A percentile compares a stretch with the other conserved stretches of the same genome.
Conservation (phyloP, 352 stramenopile genomes). For the Peronospora belbahrii region DNA sequence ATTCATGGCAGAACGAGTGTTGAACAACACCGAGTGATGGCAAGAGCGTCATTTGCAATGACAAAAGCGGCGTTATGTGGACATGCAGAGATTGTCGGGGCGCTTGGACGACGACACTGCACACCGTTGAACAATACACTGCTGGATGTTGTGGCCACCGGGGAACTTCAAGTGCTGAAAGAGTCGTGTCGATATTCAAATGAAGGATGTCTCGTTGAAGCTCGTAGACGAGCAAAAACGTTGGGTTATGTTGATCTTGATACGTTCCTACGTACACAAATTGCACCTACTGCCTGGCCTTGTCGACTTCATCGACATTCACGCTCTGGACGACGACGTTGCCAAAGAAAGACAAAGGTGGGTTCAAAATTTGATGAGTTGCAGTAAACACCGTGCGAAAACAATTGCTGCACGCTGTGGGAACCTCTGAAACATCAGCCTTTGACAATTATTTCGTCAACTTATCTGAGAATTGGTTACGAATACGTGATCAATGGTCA, state of each 20-base stretch:
- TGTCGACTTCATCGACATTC: slow-evolving; percentile 22
- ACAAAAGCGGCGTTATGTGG: slow-evolving; percentile 22
- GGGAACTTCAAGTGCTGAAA: slow-evolving; percentile 18
- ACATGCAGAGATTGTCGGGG: slow-evolving; percentile 18
- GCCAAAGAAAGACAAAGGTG: slow-evolving; percentile 15
- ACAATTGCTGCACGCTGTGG: too few relatives aligned
- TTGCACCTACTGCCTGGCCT: slow-evolving; percentile 17
- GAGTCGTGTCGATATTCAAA: slow-evolving; percentile 24
- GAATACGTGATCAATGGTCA: too few relatives aligned
- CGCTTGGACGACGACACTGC: slow-evolving; percentile 17
- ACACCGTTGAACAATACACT: slow-evolving; percentile 22
- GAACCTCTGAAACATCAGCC: too few relatives aligned
- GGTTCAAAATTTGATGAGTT: too few relatives aligned
- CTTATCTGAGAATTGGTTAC: too few relatives aligned
- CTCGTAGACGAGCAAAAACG: slow-evolving; percentile 18
- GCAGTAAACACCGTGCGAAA: too few relatives aligned
- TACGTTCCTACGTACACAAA: slow-evolving; percentile 15
- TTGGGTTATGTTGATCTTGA: slow-evolving; percentile 15
- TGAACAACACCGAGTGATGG: slow-evolving; percentile 12
- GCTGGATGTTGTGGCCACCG: slow-evolving; percentile 23
- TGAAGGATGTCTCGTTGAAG: slow-evolving; percentile 28
- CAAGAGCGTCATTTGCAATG: slow-evolving; percentile 24
- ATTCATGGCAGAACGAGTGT: slow-evolving; percentile 6
- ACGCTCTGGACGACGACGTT: slow-evolving; percentile 15
- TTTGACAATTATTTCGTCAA: too few relatives aligned